Conservation (phyloP, 306 rosid species). For the Astragalus membranaceus region DNA sequence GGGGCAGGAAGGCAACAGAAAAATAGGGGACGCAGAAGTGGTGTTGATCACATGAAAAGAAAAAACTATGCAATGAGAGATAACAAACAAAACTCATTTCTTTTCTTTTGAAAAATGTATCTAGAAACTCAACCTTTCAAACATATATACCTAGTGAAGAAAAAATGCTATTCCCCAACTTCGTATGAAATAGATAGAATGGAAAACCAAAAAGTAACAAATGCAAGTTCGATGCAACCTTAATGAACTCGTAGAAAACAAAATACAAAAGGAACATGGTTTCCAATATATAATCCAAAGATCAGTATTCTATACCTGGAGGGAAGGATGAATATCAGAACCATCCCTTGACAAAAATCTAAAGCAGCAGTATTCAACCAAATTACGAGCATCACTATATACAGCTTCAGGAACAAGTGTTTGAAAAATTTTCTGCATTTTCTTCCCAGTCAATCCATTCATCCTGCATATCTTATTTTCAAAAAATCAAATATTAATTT, state of each 20-base stretch:
- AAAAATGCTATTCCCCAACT: background rate
- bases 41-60: background rate
- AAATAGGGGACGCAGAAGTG: background rate
- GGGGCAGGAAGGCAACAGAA: background rate
- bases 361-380: conserved; percentile 97
- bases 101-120: background rate
- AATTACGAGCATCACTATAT: conserved; percentile 65
- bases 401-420: conserved; percentile 75
- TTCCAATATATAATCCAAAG: background rate
- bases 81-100: background rate
- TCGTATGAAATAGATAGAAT: background rate
- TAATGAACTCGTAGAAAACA: background rate
- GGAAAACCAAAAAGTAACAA: background rate
- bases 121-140: background rate
- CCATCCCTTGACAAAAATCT: conserved; percentile 86
- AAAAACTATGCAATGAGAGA: background rate
- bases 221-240: background rate
- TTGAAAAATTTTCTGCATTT: conserved; percentile 84
- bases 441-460: conserved; percentile 90
- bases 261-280: background rate
- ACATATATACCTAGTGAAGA: background rate
- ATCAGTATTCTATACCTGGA: conserved; percentile 46
- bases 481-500: conserved; percentile 43
- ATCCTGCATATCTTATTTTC: conserved; percentile 77
- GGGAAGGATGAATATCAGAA: conserved; percentile 83